Evolutionary conservation across 1,284 basidiomycete species (phyloP).

Genomic region (Golubevia pallescens): DNA sequence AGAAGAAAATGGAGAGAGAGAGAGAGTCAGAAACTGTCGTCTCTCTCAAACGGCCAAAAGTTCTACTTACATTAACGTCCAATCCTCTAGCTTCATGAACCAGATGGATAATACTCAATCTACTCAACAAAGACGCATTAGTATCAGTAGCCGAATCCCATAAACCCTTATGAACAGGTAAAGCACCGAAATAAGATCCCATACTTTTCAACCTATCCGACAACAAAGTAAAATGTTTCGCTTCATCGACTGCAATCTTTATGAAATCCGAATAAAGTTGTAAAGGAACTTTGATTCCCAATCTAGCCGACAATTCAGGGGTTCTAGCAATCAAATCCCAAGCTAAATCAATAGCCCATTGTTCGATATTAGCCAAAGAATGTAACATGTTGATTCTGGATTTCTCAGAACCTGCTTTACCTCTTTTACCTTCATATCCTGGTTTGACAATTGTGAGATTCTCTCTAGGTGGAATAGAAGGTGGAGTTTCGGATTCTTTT

Average conservation of each 20-base stretch:
- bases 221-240: constrained; percentile 62
- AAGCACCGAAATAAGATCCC: constrained; percentile 75
- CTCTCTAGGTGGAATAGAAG: constrained; percentile 43
- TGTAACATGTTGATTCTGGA: constrained; percentile 62
- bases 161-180: constrained; percentile 67
- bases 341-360: constrained; percentile 63
- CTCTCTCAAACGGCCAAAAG: too few species aligned
- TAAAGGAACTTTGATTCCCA: constrained; percentile 4
- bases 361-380: constrained; percentile 63
- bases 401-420: constrained; percentile 52
- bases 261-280: constrained; percentile 14
- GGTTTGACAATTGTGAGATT: constrained; percentile 43
- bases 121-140: constrained; percentile 74
- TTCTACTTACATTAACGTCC: constrained; percentile 72
- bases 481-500: constrained; percentile 43
- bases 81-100: constrained; percentile 87
- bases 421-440: constrained; percentile 48
- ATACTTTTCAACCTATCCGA: constrained; percentile 65
- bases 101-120: constrained; percentile 85
- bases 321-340: constrained; percentile 39
- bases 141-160: constrained; percentile 83
- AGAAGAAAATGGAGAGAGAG: neutral
- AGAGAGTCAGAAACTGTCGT: neutral
- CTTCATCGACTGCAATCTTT: constrained; percentile 24
- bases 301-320: neutral